Evolutionary conservation across 208 protist species (phyloP).

Genomic region (Acanthamoeba castellanii): DNA sequence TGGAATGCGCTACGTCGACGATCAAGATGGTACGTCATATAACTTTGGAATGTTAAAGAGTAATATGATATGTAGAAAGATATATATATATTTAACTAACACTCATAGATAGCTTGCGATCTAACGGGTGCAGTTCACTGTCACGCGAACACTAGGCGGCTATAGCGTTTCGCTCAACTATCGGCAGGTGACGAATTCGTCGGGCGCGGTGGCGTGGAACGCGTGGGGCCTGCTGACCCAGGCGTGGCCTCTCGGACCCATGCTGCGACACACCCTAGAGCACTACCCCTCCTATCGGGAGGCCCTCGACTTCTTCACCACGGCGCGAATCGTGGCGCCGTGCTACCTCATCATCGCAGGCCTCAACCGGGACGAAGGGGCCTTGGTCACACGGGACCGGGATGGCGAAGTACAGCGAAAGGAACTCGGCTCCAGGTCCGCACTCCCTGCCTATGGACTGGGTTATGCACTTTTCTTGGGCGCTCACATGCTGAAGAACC

Average conservation of each 20-base stretch:
- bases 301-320: neutral
- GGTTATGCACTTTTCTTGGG: neutral
- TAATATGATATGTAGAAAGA: too few relatives aligned
- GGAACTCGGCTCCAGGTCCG: neutral
- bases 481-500: neutral
- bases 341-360: slow-evolving; percentile 24
- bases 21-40: neutral
- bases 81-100: too few relatives aligned
- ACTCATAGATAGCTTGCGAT: too few relatives aligned
- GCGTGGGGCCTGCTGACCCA: neutral
- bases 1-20: neutral
- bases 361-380: neutral
- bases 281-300: neutral
- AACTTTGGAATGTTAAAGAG: too few relatives aligned
- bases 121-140: too few relatives aligned
- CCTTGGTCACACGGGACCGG: neutral
- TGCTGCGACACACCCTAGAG: neutral
- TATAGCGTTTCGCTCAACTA: slow-evolving; percentile 54
- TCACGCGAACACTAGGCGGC: neutral
- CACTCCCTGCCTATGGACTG: too few relatives aligned
- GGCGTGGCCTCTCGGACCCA: neutral
- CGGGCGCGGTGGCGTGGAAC: neutral
- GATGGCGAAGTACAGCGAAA: neutral
- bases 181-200: neutral
- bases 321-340: neutral